Conservation (phyloP, 495 filamentous ascomycete species). For the Penicillium canescens region DNA sequence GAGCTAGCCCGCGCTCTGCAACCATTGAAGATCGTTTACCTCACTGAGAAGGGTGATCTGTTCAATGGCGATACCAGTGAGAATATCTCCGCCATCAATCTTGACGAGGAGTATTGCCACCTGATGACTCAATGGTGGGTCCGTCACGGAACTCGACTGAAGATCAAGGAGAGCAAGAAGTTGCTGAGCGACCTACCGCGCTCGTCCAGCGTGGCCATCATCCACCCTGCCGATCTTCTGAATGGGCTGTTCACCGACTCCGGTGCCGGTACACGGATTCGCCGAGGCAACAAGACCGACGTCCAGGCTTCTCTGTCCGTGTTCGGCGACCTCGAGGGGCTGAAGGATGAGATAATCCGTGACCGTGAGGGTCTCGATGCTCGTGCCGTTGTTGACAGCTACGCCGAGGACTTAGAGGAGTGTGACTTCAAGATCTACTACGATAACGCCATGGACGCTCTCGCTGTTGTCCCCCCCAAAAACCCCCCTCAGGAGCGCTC, state of each 20-base stretch:
- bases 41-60: constrained; percentile 95
- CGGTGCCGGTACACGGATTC: constrained; percentile 91
- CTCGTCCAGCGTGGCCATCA: constrained; percentile 95
- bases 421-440: constrained; percentile 91
- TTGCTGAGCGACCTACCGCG: constrained; percentile 82
- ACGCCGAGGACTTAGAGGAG: constrained; percentile 72
- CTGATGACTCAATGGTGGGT: constrained; percentile 97
- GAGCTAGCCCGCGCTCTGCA: constrained; percentile 87
- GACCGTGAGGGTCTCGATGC: constrained; percentile 87
- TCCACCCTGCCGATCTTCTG: constrained; percentile 90
- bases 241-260: constrained; percentile 97
- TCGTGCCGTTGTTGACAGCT: constrained; percentile 79
- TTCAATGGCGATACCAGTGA: constrained; percentile 91
- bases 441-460: constrained; percentile 93
- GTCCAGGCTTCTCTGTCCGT: constrained; percentile 71
- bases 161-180: too few species aligned
- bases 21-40: constrained; percentile 96
- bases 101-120: constrained; percentile 95
- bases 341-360: constrained; percentile 82
- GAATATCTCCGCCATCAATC: constrained; percentile 96
- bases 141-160: constrained; percentile 89
- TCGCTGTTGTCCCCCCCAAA: constrained; percentile 92
- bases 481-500: constrained; percentile 52
- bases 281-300: constrained; percentile 87
- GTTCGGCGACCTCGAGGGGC: constrained; percentile 71